Conservation (phyloP, 306 rosid species). For the Lithocarpus polystachyus region DNA sequence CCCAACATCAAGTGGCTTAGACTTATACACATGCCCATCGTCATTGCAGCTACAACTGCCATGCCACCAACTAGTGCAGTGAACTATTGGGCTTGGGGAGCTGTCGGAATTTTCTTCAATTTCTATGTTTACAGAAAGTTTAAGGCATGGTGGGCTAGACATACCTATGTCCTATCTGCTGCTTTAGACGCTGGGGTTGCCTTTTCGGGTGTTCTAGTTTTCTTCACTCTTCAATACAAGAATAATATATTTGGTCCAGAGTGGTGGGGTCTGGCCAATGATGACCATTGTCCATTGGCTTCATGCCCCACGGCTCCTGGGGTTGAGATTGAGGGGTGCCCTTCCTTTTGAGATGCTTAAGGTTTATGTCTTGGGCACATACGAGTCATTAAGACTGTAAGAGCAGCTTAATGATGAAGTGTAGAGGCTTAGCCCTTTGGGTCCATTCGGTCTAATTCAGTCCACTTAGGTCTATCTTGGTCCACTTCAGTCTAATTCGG, state of each 20-base stretch:
- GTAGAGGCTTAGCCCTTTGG: too few relatives aligned
- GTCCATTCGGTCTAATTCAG: too few relatives aligned
- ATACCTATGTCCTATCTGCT: constrained; percentile 65
- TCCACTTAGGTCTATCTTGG: too few relatives aligned
- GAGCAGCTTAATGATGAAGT: too few relatives aligned
- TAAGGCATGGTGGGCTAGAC: constrained; percentile 70
- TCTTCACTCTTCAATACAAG: constrained; percentile 46
- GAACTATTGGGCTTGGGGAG: constrained; percentile 50
- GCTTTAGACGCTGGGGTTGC: constrained; percentile 71
- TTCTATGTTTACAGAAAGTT: constrained; percentile 36
- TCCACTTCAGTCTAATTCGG: too few relatives aligned
- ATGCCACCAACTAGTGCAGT: constrained; percentile 49
- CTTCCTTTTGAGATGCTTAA: constrained; percentile 17
- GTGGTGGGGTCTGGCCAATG: constrained; percentile 63
- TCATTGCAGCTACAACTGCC: constrained; percentile 12
- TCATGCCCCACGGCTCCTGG: constrained; percentile 72
- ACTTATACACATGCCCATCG: constrained; percentile 57
- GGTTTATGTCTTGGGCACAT: too few relatives aligned
- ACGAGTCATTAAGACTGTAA: too few relatives aligned
- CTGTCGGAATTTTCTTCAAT: constrained; percentile 63
- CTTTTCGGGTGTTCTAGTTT: constrained; percentile 43
- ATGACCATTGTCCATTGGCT: constrained; percentile 53
- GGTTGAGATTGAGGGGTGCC: constrained; percentile 43
- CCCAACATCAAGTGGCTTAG: constrained; percentile 48
- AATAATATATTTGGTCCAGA: constrained; percentile 28